Conservation (phyloP, 1,284 basidiomycete genomes). For the Malassezia sympodialis region DNA sequence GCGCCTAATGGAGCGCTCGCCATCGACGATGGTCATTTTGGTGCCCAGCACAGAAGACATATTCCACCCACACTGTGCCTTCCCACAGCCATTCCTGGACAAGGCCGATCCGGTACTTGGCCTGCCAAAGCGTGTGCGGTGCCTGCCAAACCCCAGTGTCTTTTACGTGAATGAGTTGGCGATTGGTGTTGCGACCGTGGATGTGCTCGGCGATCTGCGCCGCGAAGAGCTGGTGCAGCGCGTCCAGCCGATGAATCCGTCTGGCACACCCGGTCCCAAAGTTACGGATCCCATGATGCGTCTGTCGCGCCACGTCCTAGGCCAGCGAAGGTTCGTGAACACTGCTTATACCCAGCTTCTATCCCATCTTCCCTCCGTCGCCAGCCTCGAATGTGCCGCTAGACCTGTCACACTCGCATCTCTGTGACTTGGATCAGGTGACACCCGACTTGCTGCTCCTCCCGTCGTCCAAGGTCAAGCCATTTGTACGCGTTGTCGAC, state of each 20-base stretch:
- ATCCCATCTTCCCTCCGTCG: constrained; percentile 84
- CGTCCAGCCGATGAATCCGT: constrained; percentile 50
- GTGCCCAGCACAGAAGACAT: constrained; percentile 75
- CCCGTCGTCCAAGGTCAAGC: constrained; percentile 54
- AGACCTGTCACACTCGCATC: constrained; percentile 31
- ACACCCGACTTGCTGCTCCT: constrained; percentile 73
- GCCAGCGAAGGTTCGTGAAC: constrained; percentile 65
- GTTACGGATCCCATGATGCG: constrained; percentile 65
- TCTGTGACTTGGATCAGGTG: constrained; percentile 28
- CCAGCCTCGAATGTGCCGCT: constrained; percentile 52
- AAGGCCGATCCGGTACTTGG: constrained; percentile 42
- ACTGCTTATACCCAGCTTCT: constrained; percentile 58
- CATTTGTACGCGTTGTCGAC: constrained; percentile 55
- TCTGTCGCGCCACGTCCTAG: constrained; percentile 66
- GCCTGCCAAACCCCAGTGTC: constrained; percentile 74
- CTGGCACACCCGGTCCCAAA: constrained; percentile 16
- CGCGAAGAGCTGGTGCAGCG: constrained; percentile 71
- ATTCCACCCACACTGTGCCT: constrained; percentile 53
- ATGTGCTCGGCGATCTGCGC: constrained; percentile 76
- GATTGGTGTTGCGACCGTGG: constrained; percentile 69
- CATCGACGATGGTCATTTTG: constrained; percentile 63
- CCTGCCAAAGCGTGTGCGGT: constrained; percentile 56
- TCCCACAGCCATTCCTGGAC: constrained; percentile 69
- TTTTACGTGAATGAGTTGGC: constrained; percentile 75
- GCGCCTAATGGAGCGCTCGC: constrained; percentile 57